Base-by-base conservation (phyloP, 306 rosid species). In the Hippophae rhamnoides region DNA sequence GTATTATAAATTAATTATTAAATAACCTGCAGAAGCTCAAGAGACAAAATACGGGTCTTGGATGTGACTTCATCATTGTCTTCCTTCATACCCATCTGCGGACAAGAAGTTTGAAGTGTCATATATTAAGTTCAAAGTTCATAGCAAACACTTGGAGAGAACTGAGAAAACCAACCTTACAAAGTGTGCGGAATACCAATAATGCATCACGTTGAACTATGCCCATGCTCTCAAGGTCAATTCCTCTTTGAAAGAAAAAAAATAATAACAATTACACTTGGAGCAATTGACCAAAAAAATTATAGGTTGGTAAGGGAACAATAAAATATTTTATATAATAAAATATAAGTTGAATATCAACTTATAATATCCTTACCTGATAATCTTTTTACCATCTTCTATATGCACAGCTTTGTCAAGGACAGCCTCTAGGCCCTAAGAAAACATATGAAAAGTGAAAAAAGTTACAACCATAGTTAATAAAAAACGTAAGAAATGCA, bases 71-170 rank as follows among this genome's bases (percentile, higher is more conserved):
- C 99, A 56, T 93, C 95, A 44, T 58, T 82, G 64, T 93, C 99
- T 79, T 93, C 99, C 87, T 93, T 93, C 97, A 89, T 88, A 56
- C 95, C 94, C 99, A 93, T 93, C 99, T 93, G 81, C 68, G 75
- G 46, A 69, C 63, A 54, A 72, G 46, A 76, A 62, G 45, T 43
- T 54, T 48, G 51, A 57, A 8, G 49, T 46, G 54, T 71, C 52
- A 66, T 68, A 69, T 31, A 65, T 52, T 59, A 52, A 52, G 52
- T 72, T 54, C 41, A 63, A 60, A 61, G 71, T 58, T 51, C 47
- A 56, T 46, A 64, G 60, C 68, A 67, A 66, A 66, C 50, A 61
- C 9, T 10, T 66, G 31, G 43, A 70, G 62, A 50, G 61, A 58
- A 70, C 50, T 52, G 67, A 74, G 64, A 67, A 65, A 75, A 71